phyloP scores from a whole-genome alignment of 331 rosid genomes.

The Rhamnella rubrinervis region DNA sequence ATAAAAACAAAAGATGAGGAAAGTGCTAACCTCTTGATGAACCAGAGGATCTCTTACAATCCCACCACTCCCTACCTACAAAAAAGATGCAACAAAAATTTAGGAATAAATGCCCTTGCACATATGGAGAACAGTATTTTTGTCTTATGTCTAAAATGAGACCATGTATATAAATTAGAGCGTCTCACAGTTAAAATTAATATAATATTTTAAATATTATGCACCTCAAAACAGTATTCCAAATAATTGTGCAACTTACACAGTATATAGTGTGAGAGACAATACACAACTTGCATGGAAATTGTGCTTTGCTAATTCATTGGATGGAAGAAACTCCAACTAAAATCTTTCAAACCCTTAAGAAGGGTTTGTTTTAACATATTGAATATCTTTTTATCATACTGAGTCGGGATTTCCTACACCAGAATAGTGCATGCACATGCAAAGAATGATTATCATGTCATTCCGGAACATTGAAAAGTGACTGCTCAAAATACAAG shows the following conservation, averaged over 20 bases:
- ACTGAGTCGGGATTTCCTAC: background rate
- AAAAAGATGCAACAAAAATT: conserved; percentile 22
- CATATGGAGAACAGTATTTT: conserved; percentile 4
- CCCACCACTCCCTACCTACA: conserved; percentile 92
- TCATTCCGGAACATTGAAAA: background rate
- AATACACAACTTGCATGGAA: too few relatives aligned
- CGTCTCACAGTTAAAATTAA: background rate
- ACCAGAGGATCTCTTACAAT: conserved; percentile 89
- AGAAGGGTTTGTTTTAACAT: background rate
- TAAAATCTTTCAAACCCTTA: background rate
- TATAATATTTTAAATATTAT: background rate
- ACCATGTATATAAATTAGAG: background rate
- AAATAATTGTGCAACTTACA: too few relatives aligned
- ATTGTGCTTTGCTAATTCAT: too few relatives aligned
- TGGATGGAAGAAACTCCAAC: too few relatives aligned
- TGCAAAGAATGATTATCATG: background rate
- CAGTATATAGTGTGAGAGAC: too few relatives aligned
- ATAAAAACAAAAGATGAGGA: background rate
- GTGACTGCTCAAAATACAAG: background rate
- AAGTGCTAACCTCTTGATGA: conserved; percentile 76
- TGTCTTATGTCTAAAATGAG: background rate
- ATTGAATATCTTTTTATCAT: background rate
- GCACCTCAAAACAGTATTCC: background rate
- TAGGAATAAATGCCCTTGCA: conserved; percentile 5
- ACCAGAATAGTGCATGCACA: background rate